These are phyloP conservation scores for Pichia rugopelliculosa DNA, from an alignment of 805 yeast species.

Conservation along the genomic window DNA sequence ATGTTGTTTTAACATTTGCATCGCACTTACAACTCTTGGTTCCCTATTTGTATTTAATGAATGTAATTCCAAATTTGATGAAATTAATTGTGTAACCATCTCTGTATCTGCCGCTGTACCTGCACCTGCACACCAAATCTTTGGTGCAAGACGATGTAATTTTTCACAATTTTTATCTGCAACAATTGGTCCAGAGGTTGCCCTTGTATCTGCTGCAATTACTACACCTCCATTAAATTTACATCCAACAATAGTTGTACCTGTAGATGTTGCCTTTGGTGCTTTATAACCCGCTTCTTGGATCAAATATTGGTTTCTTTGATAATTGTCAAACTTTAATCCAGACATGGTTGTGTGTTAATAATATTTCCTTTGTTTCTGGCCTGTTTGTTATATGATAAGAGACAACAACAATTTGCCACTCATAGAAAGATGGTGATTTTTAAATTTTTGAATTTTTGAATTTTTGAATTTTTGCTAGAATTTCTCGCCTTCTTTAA, in stretches of 20 bases:
- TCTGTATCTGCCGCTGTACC: conserved; percentile 99
- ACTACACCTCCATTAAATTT: conserved; percentile 90
- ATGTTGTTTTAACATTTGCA: conserved; percentile 91
- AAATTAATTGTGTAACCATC: conserved; percentile 90
- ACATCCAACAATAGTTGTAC: conserved; percentile 98
- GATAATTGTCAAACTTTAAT: conserved; percentile 85
- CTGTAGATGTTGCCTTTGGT: conserved; percentile 93
- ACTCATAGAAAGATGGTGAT: too few relatives aligned
- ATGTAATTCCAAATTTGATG: conserved; percentile 87
- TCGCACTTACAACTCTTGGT: conserved; percentile 90
- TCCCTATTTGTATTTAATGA: conserved; percentile 73
- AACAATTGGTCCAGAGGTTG: conserved; percentile 92
- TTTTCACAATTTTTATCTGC: conserved; percentile 98
- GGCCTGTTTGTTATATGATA: not conserved
- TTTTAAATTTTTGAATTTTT: too few relatives aligned
- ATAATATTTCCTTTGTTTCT: too few relatives aligned
- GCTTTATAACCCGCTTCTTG: conserved; percentile 58
- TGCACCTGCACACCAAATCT: conserved; percentile 99
- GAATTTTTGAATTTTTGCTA: not conserved
- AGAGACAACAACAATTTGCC: not conserved
- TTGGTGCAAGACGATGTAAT: conserved; percentile 81
- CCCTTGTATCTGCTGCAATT: conserved; percentile 98
- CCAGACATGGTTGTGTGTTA: conserved; percentile 54
- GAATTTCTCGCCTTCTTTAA: not conserved
- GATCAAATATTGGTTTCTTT: conserved; percentile 73